Conservation (phyloP, 495 filamentous ascomycete species). For the Xylaria acuta region DNA sequence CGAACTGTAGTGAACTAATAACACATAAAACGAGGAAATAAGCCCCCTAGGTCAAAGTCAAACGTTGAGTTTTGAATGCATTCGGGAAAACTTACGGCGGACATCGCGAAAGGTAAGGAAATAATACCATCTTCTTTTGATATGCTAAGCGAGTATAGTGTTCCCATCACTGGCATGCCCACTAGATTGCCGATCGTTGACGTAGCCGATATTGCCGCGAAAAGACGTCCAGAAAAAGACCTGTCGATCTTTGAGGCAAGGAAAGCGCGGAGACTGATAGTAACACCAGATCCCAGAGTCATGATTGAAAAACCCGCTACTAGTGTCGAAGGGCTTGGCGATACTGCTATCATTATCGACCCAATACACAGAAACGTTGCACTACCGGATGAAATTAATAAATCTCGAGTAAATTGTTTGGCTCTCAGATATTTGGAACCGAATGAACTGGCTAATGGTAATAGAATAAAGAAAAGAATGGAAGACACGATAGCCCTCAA, state of each 20-base stretch:
- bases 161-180: constrained; percentile 14
- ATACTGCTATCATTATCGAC: not conserved
- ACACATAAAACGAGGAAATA: constrained; percentile 6
- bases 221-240: constrained; percentile 11
- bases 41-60: constrained; percentile 3
- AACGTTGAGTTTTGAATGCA: not conserved
- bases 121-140: not conserved
- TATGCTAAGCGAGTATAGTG: constrained; percentile 11
- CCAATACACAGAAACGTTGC: constrained; percentile 6
- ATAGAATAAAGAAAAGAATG: constrained; percentile 6
- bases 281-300: constrained; percentile 11
- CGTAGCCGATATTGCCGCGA: not conserved
- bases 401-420: not conserved
- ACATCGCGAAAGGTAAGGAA: not conserved
- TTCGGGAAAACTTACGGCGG: not conserved
- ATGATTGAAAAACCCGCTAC: constrained; percentile 4
- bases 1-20: not conserved
- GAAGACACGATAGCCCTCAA: constrained; percentile 12
- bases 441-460: constrained; percentile 9
- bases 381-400: not conserved
- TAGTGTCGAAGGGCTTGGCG: constrained; percentile 1
- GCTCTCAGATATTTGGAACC: not conserved
- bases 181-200: constrained; percentile 16
- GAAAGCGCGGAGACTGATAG: constrained; percentile 16
- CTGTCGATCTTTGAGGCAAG: constrained; percentile 9